phyloP scores from a whole-genome alignment of 345 rosid genomes.

The Gossypium ekmanianum region DNA sequence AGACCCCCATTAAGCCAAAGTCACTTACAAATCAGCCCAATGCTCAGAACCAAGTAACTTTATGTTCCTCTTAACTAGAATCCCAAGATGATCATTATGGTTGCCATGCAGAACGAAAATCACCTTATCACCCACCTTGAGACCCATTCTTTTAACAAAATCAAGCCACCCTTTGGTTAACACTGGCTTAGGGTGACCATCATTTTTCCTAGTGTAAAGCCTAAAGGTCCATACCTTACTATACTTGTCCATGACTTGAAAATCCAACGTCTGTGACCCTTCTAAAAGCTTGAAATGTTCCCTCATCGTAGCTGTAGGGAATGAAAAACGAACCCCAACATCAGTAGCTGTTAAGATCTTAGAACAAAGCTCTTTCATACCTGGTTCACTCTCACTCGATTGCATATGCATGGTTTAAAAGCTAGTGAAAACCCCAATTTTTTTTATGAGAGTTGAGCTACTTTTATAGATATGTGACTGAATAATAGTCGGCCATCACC shows the following conservation, averaged over 20 bases:
- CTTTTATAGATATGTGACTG: too few relatives aligned
- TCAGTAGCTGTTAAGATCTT: background rate
- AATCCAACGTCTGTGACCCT: background rate
- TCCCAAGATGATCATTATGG: background rate
- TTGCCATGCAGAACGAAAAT: background rate
- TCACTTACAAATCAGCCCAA: slow-evolving; percentile 1
- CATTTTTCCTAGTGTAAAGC: background rate
- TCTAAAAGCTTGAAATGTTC: background rate
- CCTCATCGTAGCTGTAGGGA: background rate
- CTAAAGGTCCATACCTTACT: background rate
- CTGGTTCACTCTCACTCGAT: background rate
- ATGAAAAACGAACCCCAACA: background rate
- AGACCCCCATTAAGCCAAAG: background rate
- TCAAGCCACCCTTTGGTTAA: background rate
- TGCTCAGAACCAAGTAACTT: background rate
- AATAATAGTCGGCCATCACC: too few relatives aligned
- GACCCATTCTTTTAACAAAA: background rate
- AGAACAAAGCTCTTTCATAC: background rate
- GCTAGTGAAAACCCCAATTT: background rate
- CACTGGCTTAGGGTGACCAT: background rate
- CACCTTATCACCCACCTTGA: background rate
- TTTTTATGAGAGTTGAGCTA: too few relatives aligned
- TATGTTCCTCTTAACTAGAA: background rate
- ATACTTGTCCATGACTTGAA: background rate
- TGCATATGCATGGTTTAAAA: background rate